Conservation (phyloP, 2,329 filamentous ascomycete genomes). For the Diaporthe longicolla region DNA sequence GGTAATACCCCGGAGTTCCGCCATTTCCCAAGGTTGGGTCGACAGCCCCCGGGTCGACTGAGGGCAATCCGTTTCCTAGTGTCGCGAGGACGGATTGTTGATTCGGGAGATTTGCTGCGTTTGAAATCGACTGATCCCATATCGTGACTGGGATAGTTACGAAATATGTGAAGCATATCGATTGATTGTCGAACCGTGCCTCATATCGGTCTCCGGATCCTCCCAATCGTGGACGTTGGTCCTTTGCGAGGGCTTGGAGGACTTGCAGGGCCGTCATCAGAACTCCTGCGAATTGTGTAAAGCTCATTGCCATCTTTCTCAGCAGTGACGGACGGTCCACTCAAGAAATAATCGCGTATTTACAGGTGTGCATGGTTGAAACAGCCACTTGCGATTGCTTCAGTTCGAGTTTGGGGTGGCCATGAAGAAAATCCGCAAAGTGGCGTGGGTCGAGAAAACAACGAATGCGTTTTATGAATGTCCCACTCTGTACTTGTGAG, state of each 20-base stretch:
- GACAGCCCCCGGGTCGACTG: too few species aligned
- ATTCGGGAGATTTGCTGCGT: not conserved
- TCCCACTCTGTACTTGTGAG: too few species aligned
- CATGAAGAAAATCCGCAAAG: not conserved
- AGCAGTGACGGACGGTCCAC: not conserved
- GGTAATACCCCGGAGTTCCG: too few species aligned
- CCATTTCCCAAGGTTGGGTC: too few species aligned
- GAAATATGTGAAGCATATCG: not conserved
- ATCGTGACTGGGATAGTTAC: not conserved
- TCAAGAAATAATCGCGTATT: not conserved
- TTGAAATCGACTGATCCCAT: not conserved
- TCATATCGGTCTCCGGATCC: not conserved
- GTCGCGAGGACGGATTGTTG: too few species aligned
- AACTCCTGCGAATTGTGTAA: not conserved
- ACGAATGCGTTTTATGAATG: too few species aligned
- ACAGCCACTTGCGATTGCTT: too few species aligned
- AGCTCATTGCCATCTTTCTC: not conserved
- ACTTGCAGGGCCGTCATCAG: not conserved
- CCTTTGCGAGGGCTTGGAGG: not conserved
- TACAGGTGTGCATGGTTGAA: not conserved
- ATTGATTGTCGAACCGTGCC: not conserved
- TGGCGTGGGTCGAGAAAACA: not conserved
- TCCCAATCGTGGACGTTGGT: not conserved
- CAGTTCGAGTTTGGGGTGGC: too few species aligned
- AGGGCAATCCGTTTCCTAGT: too few species aligned